These are phyloP conservation scores for Vigna nakashimae DNA, from an alignment of 306 rosid species.

Conservation along the genomic window DNA sequence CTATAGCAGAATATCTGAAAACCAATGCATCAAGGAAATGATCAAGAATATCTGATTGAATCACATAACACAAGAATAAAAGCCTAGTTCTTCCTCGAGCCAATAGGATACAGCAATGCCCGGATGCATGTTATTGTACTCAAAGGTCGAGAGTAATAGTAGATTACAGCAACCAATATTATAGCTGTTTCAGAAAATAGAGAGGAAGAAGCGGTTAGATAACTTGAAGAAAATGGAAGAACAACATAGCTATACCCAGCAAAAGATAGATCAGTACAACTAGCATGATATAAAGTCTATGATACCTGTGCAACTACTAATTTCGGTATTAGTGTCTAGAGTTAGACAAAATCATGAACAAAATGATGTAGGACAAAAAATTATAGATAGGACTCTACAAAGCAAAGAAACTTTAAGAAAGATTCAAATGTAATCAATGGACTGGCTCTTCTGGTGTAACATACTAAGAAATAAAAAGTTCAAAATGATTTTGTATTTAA, in stretches of 20 bases:
- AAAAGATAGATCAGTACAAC: conserved; percentile 24
- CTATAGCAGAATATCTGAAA: conserved; percentile 88
- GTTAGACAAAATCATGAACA: conserved; percentile 20
- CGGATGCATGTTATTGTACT: conserved; percentile 71
- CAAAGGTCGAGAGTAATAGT: conserved; percentile 88
- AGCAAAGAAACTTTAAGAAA: conserved; percentile 20
- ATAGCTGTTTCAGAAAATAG: conserved; percentile 66
- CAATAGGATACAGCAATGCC: conserved; percentile 88
- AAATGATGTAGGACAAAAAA: not conserved
- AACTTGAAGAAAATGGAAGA: conserved; percentile 26
- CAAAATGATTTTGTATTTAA: not conserved
- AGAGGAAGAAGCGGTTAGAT: conserved; percentile 49
- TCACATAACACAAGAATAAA: conserved; percentile 40
- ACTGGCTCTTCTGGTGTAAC: not conserved
- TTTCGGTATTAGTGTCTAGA: conserved; percentile 15
- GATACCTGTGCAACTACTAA: conserved; percentile 17
- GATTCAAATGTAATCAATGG: conserved; percentile 15
- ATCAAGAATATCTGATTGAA: conserved; percentile 29
- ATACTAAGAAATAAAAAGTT: conserved; percentile 3
- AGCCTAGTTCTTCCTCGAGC: conserved; percentile 33
- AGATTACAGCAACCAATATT: conserved; percentile 79
- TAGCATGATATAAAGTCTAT: conserved; percentile 19
- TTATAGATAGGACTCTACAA: conserved; percentile 26
- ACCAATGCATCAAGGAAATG: conserved; percentile 67
- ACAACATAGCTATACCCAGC: conserved; percentile 31